Conservation (phyloP, 139 green algal species). For the Bryopsis sp. region DNA sequence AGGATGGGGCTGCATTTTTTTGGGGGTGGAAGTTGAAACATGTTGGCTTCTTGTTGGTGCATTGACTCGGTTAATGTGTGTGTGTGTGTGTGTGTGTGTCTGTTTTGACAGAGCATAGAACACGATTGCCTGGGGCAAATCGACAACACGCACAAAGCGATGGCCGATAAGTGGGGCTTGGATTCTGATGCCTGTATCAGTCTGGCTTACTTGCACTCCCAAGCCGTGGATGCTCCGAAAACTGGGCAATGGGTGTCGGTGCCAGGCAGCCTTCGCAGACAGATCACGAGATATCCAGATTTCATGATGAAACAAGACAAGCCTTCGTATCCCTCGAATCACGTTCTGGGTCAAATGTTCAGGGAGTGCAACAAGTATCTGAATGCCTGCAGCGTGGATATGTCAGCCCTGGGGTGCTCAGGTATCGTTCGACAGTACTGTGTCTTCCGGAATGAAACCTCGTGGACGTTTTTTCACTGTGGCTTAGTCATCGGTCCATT, state of each 20-base stretch:
- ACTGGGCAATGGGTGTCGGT: slow-evolving; percentile 3
- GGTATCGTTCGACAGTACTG: too few species aligned
- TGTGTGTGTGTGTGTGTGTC: neutral
- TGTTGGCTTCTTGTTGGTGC: too few species aligned
- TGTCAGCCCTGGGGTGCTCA: too few species aligned
- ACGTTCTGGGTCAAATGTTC: slow-evolving; percentile 14
- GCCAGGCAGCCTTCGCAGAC: neutral
- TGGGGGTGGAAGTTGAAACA: too few species aligned
- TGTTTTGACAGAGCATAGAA: slow-evolving; percentile 1
- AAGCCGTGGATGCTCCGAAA: slow-evolving; percentile 18
- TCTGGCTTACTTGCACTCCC: slow-evolving; percentile 3
- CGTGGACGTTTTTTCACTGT: neutral
- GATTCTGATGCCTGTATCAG: neutral
- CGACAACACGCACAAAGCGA: slow-evolving; percentile 6
- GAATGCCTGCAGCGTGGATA: slow-evolving; percentile 1
- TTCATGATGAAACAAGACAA: slow-evolving; percentile 20
- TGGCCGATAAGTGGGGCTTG: neutral
- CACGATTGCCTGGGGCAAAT: slow-evolving; percentile 9
- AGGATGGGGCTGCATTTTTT: too few species aligned
- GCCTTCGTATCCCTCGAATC: slow-evolving; percentile 7
- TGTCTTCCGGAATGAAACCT: too few species aligned
- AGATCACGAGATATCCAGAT: slow-evolving; percentile 3
- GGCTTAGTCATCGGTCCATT: neutral
- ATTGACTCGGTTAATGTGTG: too few species aligned
- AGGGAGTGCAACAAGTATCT: slow-evolving; percentile 14